A percentile compares a stretch with the other conserved stretches of the same genome.
These are phyloP conservation scores for Adansonia rubrostipa DNA, from an alignment of 441 rosid species.

Conservation along the genomic window DNA sequence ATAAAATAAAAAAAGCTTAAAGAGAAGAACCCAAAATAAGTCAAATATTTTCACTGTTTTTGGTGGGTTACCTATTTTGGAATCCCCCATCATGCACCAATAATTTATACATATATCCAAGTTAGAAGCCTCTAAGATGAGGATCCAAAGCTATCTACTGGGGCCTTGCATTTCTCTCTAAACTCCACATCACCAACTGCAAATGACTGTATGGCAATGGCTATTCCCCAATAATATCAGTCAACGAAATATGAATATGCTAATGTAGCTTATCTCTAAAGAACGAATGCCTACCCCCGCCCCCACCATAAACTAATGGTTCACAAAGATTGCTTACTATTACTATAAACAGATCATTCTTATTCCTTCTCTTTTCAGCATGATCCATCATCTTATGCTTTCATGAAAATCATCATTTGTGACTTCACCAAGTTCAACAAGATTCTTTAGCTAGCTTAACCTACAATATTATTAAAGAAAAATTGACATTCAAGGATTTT, in stretches of 20 bases:
- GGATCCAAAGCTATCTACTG: constrained; percentile 17
- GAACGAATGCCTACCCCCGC: not conserved
- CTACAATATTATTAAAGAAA: not conserved
- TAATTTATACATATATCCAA: not conserved
- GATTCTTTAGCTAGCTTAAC: not conserved
- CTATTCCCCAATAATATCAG: not conserved
- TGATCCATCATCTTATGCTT: not conserved
- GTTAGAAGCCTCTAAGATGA: constrained; percentile 13
- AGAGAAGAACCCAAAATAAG: not conserved
- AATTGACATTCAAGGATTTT: not conserved
- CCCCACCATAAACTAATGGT: not conserved
- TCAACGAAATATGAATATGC: constrained; percentile 1
- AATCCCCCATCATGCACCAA: not conserved
- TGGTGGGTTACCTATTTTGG: constrained; percentile 7
- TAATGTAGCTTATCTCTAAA: not conserved
- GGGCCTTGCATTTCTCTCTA: not conserved
- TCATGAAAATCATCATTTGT: not conserved
- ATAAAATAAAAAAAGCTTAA: not conserved
- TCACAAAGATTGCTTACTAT: not conserved
- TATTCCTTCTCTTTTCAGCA: not conserved
- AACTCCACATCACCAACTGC: not conserved
- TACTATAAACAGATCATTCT: not conserved
- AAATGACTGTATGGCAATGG: not conserved
- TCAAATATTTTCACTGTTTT: not conserved
- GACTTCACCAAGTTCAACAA: not conserved